Base-by-base conservation (phyloP, 2,329 filamentous ascomycete species). In the Pyrenochaeta sp. region DNA sequence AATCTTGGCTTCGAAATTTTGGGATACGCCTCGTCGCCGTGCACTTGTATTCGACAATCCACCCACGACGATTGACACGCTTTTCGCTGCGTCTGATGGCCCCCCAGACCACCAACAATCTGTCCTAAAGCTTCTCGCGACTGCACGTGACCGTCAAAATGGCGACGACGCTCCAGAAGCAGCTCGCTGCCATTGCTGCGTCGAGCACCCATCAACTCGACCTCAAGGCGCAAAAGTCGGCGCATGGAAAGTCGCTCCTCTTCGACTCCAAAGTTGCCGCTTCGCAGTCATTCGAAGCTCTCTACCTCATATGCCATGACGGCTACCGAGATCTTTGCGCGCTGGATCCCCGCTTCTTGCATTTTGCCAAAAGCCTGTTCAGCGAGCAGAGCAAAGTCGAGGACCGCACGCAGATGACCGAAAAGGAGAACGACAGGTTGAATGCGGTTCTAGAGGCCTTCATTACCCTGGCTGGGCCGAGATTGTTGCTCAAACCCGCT, bases 191-290 rank as follows among this genome's bases (percentile, higher is more conserved):
- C 74, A 93, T 99, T 73, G 91, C 93, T 66, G 88, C 90, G 63
- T 91, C 90, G 71, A 96, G 92, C 68, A 96, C 93, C 67, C 89
- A 93, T 73, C 90, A 94, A 65, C 86, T 98, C 69, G 91, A 98
- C 74, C 84, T 97, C 67, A 97, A 96, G 79, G 91, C 93, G 69
- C 92, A 97, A 79, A 94, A 92, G 77, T 87, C 90, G 56, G 87
- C 91, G 59, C 95, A 99, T 79, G 91, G 91, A 61, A 94, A 97
- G 77, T 99, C 95, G 47, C 81, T 99, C 57, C 91, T 99, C 54
- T 99, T 96, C 80, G 93, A 97, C 67, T 85, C 90, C 55, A 87
- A 88, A 71, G 83, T 94, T 65, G 95, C 95, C 45, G 89, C 90
- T 5, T 88, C 87, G 14, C 95, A 99, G 79, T 95, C 89, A 69